Conservation (phyloP, 257 asterid genomes). For the Osmanthus fragrans region DNA sequence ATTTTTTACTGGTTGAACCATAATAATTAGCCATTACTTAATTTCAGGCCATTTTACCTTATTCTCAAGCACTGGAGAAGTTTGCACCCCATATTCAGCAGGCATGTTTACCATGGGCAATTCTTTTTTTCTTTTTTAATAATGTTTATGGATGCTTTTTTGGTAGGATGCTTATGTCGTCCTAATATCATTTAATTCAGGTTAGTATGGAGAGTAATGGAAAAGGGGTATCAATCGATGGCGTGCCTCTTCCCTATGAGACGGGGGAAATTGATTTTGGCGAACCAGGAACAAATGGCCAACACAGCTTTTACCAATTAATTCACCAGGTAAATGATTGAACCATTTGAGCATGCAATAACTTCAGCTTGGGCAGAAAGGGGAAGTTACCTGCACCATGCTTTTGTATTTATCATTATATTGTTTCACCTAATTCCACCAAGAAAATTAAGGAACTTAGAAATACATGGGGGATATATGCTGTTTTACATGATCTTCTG, state of each 20-base stretch:
- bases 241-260: slow-evolving; percentile 88
- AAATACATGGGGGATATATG: background rate
- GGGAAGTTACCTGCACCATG: slow-evolving; percentile 10
- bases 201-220: slow-evolving; percentile 99
- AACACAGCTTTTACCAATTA: slow-evolving; percentile 98
- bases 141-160: slow-evolving; percentile 22
- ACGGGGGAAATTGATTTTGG: slow-evolving; percentile 99
- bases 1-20: slow-evolving; percentile 12
- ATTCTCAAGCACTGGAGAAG: slow-evolving; percentile 96
- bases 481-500: background rate
- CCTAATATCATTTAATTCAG: slow-evolving; percentile 36
- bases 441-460: slow-evolving; percentile 2
- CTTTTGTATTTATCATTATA: slow-evolving; percentile 18
- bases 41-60: slow-evolving; percentile 94
- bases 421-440: slow-evolving; percentile 11
- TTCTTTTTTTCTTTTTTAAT: slow-evolving; percentile 19
- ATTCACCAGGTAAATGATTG: slow-evolving; percentile 83
- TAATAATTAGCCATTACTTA: slow-evolving; percentile 14
- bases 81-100: slow-evolving; percentile 98
- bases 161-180: slow-evolving; percentile 8
- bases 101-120: slow-evolving; percentile 44
- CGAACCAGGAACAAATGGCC: slow-evolving; percentile 99
- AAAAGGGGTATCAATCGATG: slow-evolving; percentile 95
- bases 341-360: slow-evolving; percentile 6
- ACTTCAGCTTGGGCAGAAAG: slow-evolving; percentile 14